Evolutionary conservation across 2,329 filamentous ascomycete genomes (phyloP), one percentile per base, ranked within the genome.

Genomic region (Epichloe typhina): DNA sequence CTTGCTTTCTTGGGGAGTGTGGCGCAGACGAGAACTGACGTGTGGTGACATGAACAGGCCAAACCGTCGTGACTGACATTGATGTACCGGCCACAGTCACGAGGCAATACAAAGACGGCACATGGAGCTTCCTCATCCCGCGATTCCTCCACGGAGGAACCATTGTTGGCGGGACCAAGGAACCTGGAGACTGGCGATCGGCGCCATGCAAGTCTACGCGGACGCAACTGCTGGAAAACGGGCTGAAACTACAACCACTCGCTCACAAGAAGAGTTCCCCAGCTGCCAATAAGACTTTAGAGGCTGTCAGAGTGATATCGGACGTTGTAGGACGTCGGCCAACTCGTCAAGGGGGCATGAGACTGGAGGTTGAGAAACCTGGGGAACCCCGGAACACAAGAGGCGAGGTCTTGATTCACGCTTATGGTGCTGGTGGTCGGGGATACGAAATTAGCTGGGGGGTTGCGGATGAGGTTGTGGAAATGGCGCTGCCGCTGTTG

Each of bases 81-180:
- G 58, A 61, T 3, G 64, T 63, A 0, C 61, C 62, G 0, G 64
- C 61, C 36, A 68, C 65, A 0, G 69, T 85, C 19, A 85, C 82
- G 3, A 71, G 76, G 26, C 79, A 86, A 56, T 76, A 79, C 57
- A 69, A 70, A 0, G 80, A 84, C 59, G 82, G 82, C 2, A 71
- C 68, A 12, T 82, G 79, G 77, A 72, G 72, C 2, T 83, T 84
- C 57, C 73, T 74, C 48, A 76, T 84, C 31, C 79, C 81, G 2
- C 73, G 82, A 2, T 75, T 74, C 43, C 73, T 79, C 26, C 67
- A 75, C 31, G 80, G 80, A 4, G 81, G 81, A 2, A 84, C 81
- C 0, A 69, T 84, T 41, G 75, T 84, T 35, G 82, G 81, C 12
- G 80, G 80, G 0, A 84, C 80, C 17, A 83, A 81, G 61, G 74